phyloP scores from a whole-genome alignment of 768 basidiomycete species.

The Russula abietina region DNA sequence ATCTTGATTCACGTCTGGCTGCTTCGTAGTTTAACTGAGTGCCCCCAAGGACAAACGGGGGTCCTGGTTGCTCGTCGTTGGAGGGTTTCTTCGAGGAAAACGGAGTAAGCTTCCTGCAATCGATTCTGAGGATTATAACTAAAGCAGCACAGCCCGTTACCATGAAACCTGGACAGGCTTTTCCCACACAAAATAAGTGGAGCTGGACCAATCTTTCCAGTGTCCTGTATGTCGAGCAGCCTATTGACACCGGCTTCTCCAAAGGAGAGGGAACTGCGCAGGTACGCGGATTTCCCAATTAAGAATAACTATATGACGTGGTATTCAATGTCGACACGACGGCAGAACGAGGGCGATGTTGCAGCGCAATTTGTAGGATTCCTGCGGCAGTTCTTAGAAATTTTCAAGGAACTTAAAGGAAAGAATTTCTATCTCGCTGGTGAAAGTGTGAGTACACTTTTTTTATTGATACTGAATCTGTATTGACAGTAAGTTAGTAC shows the following conservation, averaged over 20 bases:
- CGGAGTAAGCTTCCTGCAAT: slow-evolving; percentile 43
- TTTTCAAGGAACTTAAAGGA: slow-evolving; percentile 66
- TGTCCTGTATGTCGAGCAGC: slow-evolving; percentile 70
- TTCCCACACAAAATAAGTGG: slow-evolving; percentile 56
- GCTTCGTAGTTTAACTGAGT: not conserved
- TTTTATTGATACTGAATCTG: not conserved
- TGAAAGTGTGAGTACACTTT: slow-evolving; percentile 54
- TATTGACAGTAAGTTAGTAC: slow-evolving; percentile 40
- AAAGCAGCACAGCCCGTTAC: slow-evolving; percentile 48
- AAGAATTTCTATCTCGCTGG: slow-evolving; percentile 68
- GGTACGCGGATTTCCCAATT: slow-evolving; percentile 24
- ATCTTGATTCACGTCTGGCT: not conserved
- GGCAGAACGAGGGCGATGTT: slow-evolving; percentile 47
- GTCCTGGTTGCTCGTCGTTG: slow-evolving; percentile 71
- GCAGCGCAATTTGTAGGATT: slow-evolving; percentile 55
- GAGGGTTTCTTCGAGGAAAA: slow-evolving; percentile 74
- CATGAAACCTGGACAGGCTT: slow-evolving; percentile 57
- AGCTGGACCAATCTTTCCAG: slow-evolving; percentile 81
- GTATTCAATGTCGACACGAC: not conserved
- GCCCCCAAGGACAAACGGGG: slow-evolving; percentile 61
- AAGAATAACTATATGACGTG: not conserved
- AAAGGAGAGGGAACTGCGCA: slow-evolving; percentile 58
- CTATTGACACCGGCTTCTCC: slow-evolving; percentile 74
- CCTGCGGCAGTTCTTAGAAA: slow-evolving; percentile 66
- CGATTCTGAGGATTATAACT: not conserved